Base-by-base conservation (phyloP, 164 flowering plant species). In the Sedum album region DNA sequence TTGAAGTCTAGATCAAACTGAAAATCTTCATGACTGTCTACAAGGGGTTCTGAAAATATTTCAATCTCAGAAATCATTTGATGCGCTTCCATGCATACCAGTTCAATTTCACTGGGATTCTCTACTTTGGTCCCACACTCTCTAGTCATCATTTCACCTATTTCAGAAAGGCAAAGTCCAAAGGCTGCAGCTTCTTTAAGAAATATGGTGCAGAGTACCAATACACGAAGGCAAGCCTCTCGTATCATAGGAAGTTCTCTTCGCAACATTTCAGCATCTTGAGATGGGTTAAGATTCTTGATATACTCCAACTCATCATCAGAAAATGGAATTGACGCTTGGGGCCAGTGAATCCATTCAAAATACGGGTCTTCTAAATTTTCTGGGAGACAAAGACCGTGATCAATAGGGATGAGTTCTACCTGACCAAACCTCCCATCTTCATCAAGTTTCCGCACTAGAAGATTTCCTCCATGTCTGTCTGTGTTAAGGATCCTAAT, bases 301-400 rank as follows among this genome's bases (percentile, higher is more conserved):
- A 76, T 76, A 25, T 76, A 73, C 55, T 72, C 79, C 53, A 76
- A 73, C 53, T 76, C 79, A 51, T 73, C 73, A 6, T 70, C 71
- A 17, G 75, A 76, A 69, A 76, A 76, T 14, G 79, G 79, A 70
- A 76, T 63, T 21, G 79, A 76, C 1, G 79, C 73, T 73, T 76
- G 79, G 62, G 76, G 79, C 79, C 79, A 76, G 49, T 76, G 79
- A 31, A 76, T 73, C 79, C 79, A 76, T 73, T 76, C 79, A 62
- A 76, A 76, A 63, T 76, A 76, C 9, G 79, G 79, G 62, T 76
- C 79, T 31, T 76, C 79, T 72, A 76, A 48, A 67, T 66, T 63
- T 68, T 76, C 79, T 15, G 79, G 79, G 65, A 76, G 42, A 68
- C 79, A 76, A 64, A 76, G 79, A 20, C 79, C 79, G 49, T 76